Base-by-base conservation (phyloP, 805 yeast genomes). In the Teunomyces cretensis region DNA sequence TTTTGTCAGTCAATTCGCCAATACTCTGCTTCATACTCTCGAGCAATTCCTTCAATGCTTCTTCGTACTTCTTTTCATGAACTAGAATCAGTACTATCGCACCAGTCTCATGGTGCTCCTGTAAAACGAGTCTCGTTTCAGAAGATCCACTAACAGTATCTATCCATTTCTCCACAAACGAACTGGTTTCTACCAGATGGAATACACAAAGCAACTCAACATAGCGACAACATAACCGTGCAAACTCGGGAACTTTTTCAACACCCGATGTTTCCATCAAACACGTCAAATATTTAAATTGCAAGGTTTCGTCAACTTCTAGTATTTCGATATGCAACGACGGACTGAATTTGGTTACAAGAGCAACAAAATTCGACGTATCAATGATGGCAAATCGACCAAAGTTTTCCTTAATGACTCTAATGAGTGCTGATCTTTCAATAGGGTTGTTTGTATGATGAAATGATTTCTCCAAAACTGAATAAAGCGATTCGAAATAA, bases 281-380 rank as follows among this genome's bases (percentile, higher is more conserved):
- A 1, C 51, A 40, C 1, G 48, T 48, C 32, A 76, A 54, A 49
- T 75, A 78, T 24, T 53, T 44, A 47, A 49, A 74, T 30, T 26
- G 32, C 6, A 28, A 13, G 0, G 33, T 44, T 37, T 61, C 67
- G 9, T 61, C 41, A 17, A 69, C 49, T 1, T 54, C 44, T 30
- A 79, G 52, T 1, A 72, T 61, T 40, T 65, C 61, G 1, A 46
- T 39, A 52, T 79, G 80, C 30, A 80, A 47, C 1, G 51, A 46
- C 0, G 79, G 78, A 40, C 64, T 55, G 50, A 68, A 60, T 12
- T 53, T 54, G 11, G 67, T 55, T 9, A 81, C 58, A 4, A 74
- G 45, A 2, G 41, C 44, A 3, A 74, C 72, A 55, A 79, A 62
- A 7, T 59, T 64, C 1, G 43, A 47, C 1, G 69, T 55, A 48